These are phyloP conservation scores for Macaranga tanarius DNA, from an alignment of 441 rosid genomes.

Conservation along the genomic window DNA sequence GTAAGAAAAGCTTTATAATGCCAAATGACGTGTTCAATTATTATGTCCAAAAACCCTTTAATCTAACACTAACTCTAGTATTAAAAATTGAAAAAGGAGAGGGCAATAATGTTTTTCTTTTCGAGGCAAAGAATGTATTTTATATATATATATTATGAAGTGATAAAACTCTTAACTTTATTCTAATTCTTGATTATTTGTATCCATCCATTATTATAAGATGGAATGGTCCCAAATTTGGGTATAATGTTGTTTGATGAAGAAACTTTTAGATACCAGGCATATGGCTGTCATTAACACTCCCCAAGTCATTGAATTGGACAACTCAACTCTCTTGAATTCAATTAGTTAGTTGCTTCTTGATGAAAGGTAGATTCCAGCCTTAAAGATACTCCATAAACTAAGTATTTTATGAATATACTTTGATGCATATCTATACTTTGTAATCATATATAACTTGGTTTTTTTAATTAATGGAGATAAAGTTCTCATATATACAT, in stretches of 20 bases:
- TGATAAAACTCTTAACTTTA: constrained; percentile 9
- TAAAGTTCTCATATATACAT: background rate
- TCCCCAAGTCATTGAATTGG: constrained; percentile 25
- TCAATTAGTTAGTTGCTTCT: constrained; percentile 9
- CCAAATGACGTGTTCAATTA: constrained; percentile 12
- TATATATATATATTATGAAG: constrained; percentile 6
- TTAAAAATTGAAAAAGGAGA: background rate
- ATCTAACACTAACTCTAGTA: background rate
- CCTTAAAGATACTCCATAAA: constrained; percentile 19
- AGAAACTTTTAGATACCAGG: constrained; percentile 16
- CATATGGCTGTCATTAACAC: constrained; percentile 29
- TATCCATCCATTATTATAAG: constrained; percentile 10
- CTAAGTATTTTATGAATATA: background rate
- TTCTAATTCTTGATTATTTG: background rate
- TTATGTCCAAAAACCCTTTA: constrained; percentile 17
- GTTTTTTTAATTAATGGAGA: background rate
- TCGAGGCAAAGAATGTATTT: constrained; percentile 17
- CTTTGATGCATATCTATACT: background rate
- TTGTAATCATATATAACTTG: background rate
- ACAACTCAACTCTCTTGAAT: constrained; percentile 33
- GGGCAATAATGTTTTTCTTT: constrained; percentile 27
- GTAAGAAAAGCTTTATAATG: background rate
- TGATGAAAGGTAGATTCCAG: constrained; percentile 13
- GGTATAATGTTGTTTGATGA: constrained; percentile 12
- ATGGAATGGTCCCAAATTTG: constrained; percentile 27